Evolutionary conservation across 495 filamentous ascomycete genomes (phyloP).

Genomic region (Trichoderma reesei): DNA sequence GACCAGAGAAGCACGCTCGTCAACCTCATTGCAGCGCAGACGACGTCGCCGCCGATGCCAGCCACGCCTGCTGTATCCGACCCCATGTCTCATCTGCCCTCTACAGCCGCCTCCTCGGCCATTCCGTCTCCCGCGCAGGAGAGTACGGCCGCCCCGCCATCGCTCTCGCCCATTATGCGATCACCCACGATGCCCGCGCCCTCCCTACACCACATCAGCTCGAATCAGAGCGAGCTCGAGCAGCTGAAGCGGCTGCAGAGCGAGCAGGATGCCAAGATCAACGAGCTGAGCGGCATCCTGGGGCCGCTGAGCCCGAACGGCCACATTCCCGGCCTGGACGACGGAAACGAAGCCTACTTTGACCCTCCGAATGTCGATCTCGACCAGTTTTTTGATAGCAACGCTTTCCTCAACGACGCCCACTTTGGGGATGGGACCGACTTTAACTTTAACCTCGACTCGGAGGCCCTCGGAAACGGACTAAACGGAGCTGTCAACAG

Average conservation of each 20-base stretch:
- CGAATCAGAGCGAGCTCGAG: slow-evolving; percentile 63
- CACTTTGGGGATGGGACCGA: slow-evolving; percentile 20
- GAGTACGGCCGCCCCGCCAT: slow-evolving; percentile 22
- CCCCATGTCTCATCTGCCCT: not conserved
- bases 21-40: slow-evolving; percentile 54
- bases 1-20: slow-evolving; percentile 75
- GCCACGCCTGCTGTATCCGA: slow-evolving; percentile 13
- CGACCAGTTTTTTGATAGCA: slow-evolving; percentile 58
- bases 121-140: slow-evolving; percentile 14
- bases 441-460: slow-evolving; percentile 32
- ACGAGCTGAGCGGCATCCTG: slow-evolving; percentile 58
- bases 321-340: slow-evolving; percentile 61
- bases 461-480: not conserved
- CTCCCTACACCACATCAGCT: slow-evolving; percentile 49
- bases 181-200: slow-evolving; percentile 46
- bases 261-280: slow-evolving; percentile 61
- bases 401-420: slow-evolving; percentile 41
- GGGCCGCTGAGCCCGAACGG: slow-evolving; percentile 73
- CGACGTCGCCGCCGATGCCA: slow-evolving; percentile 17
- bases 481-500: slow-evolving; percentile 21
- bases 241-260: slow-evolving; percentile 60
- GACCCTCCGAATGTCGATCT: slow-evolving; percentile 44
- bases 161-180: slow-evolving; percentile 43
- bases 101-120: not conserved
- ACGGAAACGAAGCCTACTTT: slow-evolving; percentile 34